Conservation (phyloP, 1,284 basidiomycete genomes). For the Cutaneotrichosporon sp. region DNA sequence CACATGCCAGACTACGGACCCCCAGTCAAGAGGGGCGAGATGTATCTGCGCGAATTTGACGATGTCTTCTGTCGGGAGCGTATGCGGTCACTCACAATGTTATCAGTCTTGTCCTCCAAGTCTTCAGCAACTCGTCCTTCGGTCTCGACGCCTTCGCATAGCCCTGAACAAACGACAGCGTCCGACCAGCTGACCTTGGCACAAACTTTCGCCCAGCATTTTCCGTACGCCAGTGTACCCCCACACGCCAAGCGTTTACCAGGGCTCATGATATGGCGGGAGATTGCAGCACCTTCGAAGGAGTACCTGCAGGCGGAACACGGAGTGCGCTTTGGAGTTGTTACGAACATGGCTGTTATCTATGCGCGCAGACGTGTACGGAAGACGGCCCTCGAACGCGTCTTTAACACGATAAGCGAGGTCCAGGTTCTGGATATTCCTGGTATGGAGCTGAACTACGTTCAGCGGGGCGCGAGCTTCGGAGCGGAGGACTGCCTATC, state of each 20-base stretch:
- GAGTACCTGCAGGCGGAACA: neutral
- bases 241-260: neutral
- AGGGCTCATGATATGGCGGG: neutral
- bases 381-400: neutral
- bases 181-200: too few relatives aligned
- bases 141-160: too few relatives aligned
- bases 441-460: neutral
- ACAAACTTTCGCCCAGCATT: neutral
- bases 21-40: neutral
- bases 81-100: neutral
- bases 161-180: too few relatives aligned
- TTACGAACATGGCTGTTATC: neutral
- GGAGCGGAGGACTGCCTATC: neutral
- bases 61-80: neutral
- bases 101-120: neutral
- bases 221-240: neutral
- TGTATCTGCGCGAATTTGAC: neutral
- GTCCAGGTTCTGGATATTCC: neutral
- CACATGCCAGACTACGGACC: neutral
- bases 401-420: neutral
- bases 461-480: neutral
- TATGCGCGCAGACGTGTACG: neutral
- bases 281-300: neutral
- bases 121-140: too few relatives aligned
- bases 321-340: neutral